Evolutionary conservation across 140 eudicot genomes (phyloP).

Genomic region (Bidens hawaiensis): DNA sequence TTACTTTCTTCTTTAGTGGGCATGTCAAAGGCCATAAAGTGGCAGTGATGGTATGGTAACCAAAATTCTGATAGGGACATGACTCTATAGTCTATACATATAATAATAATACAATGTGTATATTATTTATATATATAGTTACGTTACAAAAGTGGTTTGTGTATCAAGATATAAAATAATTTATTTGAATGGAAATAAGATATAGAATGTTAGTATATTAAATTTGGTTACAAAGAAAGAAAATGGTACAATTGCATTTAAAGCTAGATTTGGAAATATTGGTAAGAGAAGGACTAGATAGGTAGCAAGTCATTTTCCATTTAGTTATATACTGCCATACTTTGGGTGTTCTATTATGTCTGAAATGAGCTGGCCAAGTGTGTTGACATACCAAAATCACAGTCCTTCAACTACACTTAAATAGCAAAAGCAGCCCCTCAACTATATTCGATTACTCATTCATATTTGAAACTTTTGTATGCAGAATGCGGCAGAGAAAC

Average conservation of each 20-base stretch:
- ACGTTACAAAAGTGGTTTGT: too few species aligned
- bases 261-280: conserved; percentile 43
- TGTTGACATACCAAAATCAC: conserved; percentile 3
- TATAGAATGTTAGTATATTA: background rate
- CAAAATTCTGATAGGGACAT: conserved; percentile 18
- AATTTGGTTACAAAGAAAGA: background rate
- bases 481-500: conserved; percentile 90
- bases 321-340: conserved; percentile 45
- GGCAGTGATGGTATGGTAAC: too few species aligned
- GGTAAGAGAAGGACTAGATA: conserved; percentile 18
- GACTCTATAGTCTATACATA: background rate
- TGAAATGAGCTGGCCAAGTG: conserved; percentile 43
- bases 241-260: conserved; percentile 31
- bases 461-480: background rate
- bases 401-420: conserved; percentile 12
- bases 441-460: background rate
- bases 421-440: conserved; percentile 5
- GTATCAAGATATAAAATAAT: too few species aligned
- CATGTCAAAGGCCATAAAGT: too few species aligned
- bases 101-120: too few species aligned
- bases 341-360: conserved; percentile 31
- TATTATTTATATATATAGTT: background rate
- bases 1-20: conserved; percentile 13
- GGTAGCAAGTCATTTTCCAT: conserved; percentile 59
- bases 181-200: background rate